phyloP scores from a whole-genome alignment of 352 stramenopile genomes.

The Phytophthora pseudosyringae region DNA sequence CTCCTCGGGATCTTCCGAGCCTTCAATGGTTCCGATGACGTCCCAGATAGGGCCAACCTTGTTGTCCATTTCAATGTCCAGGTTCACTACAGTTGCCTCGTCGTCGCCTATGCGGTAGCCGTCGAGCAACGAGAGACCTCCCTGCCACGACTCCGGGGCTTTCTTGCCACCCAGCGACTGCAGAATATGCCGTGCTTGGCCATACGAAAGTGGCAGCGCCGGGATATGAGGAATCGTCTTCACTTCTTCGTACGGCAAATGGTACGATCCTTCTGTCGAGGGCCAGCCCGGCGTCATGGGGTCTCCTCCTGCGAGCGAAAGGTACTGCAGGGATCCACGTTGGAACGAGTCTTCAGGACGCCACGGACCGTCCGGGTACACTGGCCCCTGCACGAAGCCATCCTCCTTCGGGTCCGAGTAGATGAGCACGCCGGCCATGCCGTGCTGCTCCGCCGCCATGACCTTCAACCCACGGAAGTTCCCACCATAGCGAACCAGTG shows the following conservation, averaged over 20 bases:
- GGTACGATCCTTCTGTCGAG: conserved; percentile 29
- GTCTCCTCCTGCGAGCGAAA: conserved; percentile 69
- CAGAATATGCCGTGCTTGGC: conserved; percentile 74
- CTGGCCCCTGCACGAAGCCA: conserved; percentile 54
- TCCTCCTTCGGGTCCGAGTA: conserved; percentile 81
- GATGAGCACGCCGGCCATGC: conserved; percentile 67
- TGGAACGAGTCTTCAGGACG: conserved; percentile 62
- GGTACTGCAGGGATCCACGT: conserved; percentile 67
- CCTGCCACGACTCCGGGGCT: conserved; percentile 60
- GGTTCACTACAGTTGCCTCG: conserved; percentile 47
- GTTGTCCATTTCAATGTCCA: conserved; percentile 82
- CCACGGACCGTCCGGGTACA: conserved; percentile 74
- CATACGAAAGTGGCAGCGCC: conserved; percentile 61
- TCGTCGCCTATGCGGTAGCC: conserved; percentile 77
- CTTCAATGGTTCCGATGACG: conserved; percentile 84
- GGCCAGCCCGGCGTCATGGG: conserved; percentile 46
- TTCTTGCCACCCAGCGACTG: conserved; percentile 53
- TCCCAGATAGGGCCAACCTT: conserved; percentile 83
- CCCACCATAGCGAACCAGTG: conserved; percentile 68
- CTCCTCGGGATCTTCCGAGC: conserved; percentile 48
- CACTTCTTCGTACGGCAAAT: conserved; percentile 36
- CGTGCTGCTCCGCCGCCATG: conserved; percentile 61
- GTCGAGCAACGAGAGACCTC: conserved; percentile 49
- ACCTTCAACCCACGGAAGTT: conserved; percentile 64
- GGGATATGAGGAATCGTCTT: conserved; percentile 64